Percentiles rank a stretch among this genome's conserved stretches.
Evolutionary conservation across 2,329 filamentous ascomycete species (phyloP).

Genomic region (Metarhizium humberi): DNA sequence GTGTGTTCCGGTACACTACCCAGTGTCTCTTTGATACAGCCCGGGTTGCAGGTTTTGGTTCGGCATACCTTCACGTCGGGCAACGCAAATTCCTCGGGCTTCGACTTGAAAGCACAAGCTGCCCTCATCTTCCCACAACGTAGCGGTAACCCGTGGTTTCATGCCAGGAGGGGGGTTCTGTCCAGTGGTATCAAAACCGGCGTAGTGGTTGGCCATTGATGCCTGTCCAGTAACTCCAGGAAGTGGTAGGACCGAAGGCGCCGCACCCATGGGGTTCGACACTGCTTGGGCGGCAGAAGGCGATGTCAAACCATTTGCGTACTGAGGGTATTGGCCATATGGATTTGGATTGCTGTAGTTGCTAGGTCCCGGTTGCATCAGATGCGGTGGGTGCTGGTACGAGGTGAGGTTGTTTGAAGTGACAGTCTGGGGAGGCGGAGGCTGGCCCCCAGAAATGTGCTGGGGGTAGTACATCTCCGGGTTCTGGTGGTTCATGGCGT

Average conservation of each 20-base stretch:
- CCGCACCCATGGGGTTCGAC: constrained; percentile 58
- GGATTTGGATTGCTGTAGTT: constrained; percentile 55
- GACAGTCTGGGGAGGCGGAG: constrained; percentile 66
- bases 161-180: constrained; percentile 87
- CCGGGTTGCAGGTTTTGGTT: constrained; percentile 3
- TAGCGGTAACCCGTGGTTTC: constrained; percentile 94
- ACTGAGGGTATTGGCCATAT: constrained; percentile 59
- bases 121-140: constrained; percentile 95
- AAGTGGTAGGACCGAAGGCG: constrained; percentile 54
- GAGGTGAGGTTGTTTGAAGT: constrained; percentile 65
- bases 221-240: constrained; percentile 47
- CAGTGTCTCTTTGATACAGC: not conserved
- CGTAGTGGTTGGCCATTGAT: constrained; percentile 47
- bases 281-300: constrained; percentile 61
- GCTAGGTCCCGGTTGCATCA: constrained; percentile 62
- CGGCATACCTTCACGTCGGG: constrained; percentile 74
- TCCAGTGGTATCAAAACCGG: constrained; percentile 71
- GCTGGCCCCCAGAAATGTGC: constrained; percentile 70
- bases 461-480: constrained; percentile 77
- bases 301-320: constrained; percentile 70
- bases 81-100: constrained; percentile 90
- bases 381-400: constrained; percentile 69
- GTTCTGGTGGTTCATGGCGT: constrained; percentile 45
- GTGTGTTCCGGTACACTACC: too few species aligned
- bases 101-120: constrained; percentile 97